phyloP scores from a whole-genome alignment of 257 asterid genomes.

The Gardenia jasminoides region DNA sequence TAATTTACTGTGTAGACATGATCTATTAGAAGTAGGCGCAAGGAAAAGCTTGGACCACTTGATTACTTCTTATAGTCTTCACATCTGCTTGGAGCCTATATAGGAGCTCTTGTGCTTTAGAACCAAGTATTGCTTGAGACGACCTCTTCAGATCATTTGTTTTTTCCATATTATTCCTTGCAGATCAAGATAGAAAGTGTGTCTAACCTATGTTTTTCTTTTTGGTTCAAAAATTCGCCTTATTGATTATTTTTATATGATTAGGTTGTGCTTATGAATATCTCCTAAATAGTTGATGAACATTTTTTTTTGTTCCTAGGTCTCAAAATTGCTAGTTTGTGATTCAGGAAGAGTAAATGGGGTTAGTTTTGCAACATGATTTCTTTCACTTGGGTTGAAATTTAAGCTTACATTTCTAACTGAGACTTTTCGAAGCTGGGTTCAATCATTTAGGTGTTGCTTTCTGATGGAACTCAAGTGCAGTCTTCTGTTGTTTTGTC shows the following conservation, averaged over 20 bases:
- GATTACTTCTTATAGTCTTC: background rate
- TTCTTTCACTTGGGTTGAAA: conserved; percentile 13
- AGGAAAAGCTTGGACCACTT: background rate
- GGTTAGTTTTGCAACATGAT: conserved; percentile 37
- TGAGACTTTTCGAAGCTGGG: conserved; percentile 16
- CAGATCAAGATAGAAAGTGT: background rate
- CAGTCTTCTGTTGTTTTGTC: conserved; percentile 82
- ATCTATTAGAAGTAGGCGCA: background rate
- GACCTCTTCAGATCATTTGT: background rate
- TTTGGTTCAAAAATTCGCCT: background rate
- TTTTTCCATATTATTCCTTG: background rate
- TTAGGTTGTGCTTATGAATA: background rate
- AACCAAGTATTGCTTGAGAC: too few species aligned
- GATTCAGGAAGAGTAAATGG: conserved; percentile 69
- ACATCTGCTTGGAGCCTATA: background rate
- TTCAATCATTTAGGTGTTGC: conserved; percentile 58
- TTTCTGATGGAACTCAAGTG: conserved; percentile 76
- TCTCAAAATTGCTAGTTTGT: conserved; percentile 56
- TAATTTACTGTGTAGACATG: background rate
- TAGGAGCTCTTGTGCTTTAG: background rate
- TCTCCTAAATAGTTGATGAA: background rate
- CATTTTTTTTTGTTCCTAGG: conserved; percentile 42
- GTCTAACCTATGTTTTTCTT: background rate
- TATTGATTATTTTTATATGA: background rate
- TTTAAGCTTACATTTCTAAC: conserved; percentile 16